Conservation (phyloP, 192 early-diverging fungal genomes). For the Linnemannia zychae region DNA sequence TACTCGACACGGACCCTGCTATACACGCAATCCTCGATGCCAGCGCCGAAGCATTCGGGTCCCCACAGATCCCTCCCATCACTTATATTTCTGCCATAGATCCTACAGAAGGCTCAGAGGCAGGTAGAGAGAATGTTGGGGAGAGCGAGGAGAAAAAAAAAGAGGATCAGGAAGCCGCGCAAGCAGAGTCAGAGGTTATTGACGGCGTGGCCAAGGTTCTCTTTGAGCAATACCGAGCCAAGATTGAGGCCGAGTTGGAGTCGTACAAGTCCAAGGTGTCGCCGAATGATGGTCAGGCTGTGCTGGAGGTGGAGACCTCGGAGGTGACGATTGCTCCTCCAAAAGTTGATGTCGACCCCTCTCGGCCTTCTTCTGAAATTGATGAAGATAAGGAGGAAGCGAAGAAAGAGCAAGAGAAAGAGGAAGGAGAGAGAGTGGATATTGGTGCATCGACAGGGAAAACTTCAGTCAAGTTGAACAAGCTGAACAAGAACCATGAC, state of each 20-base stretch:
- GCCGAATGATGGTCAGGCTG: not conserved
- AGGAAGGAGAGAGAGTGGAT: not conserved
- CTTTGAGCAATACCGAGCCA: constrained; percentile 16
- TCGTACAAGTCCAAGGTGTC: constrained; percentile 8
- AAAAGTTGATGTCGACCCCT: not conserved
- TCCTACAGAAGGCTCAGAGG: not conserved
- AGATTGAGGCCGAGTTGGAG: not conserved
- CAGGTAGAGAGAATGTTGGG: not conserved
- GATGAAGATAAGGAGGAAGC: not conserved
- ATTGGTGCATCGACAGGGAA: not conserved
- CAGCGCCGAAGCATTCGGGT: not conserved
- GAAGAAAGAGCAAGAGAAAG: not conserved
- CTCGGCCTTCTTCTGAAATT: not conserved
- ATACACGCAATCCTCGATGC: not conserved
- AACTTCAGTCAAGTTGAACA: constrained; percentile 16
- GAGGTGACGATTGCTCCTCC: not conserved
- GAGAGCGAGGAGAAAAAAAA: not conserved
- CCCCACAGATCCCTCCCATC: not conserved
- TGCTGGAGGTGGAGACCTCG: not conserved
- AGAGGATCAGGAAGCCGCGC: not conserved
- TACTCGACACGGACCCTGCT: not conserved
- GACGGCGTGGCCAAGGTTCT: not conserved
- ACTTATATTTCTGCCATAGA: not conserved
- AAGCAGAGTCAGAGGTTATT: not conserved
- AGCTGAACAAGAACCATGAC: constrained; percentile 29